Percentiles rank a stretch among this genome's conserved stretches.
phyloP scores from a whole-genome alignment of 495 filamentous ascomycete species.

The Parathielavia appendiculata region DNA sequence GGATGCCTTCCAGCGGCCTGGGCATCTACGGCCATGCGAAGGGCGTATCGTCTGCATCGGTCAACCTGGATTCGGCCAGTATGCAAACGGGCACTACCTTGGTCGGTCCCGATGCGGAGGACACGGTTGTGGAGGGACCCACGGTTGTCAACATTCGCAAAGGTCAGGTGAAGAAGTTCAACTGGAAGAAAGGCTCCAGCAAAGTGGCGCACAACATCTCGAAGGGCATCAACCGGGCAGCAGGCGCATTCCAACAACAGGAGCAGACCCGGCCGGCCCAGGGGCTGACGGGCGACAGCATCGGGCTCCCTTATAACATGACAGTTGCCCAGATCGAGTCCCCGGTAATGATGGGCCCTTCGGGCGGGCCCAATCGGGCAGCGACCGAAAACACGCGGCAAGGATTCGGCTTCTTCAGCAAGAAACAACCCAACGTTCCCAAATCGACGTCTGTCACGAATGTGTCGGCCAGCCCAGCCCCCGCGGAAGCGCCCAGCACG shows the following conservation, averaged over 20 bases:
- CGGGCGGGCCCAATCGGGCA: slow-evolving; percentile 23
- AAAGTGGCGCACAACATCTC: slow-evolving; percentile 88
- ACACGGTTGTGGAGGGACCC: slow-evolving; percentile 67
- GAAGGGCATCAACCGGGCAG: slow-evolving; percentile 85
- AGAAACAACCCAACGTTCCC: slow-evolving; percentile 36
- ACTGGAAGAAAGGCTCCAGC: slow-evolving; percentile 96
- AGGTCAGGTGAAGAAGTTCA: slow-evolving; percentile 89
- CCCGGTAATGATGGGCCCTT: slow-evolving; percentile 31
- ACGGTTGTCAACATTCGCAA: slow-evolving; percentile 91
- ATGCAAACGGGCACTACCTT: slow-evolving; percentile 41
- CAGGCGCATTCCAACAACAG: slow-evolving; percentile 50
- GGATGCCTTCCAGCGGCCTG: slow-evolving; percentile 62
- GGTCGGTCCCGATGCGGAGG: slow-evolving; percentile 60
- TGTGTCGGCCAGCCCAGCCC: slow-evolving; percentile 35
- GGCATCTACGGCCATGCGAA: slow-evolving; percentile 78
- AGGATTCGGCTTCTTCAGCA: slow-evolving; percentile 73
- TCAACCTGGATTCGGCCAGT: slow-evolving; percentile 48
- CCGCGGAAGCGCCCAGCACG: slow-evolving; percentile 53
- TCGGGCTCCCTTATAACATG: slow-evolving; percentile 59
- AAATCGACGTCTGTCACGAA: slow-evolving; percentile 54
- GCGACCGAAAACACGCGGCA: slow-evolving; percentile 53
- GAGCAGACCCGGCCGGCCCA: slow-evolving; percentile 45
- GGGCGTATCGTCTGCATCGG: slow-evolving; percentile 63
- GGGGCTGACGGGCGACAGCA: slow-evolving; percentile 49
- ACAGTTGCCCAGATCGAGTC: slow-evolving; percentile 47